Conservation (phyloP, 495 filamentous ascomycete species). For the Penicillium silybi region DNA sequence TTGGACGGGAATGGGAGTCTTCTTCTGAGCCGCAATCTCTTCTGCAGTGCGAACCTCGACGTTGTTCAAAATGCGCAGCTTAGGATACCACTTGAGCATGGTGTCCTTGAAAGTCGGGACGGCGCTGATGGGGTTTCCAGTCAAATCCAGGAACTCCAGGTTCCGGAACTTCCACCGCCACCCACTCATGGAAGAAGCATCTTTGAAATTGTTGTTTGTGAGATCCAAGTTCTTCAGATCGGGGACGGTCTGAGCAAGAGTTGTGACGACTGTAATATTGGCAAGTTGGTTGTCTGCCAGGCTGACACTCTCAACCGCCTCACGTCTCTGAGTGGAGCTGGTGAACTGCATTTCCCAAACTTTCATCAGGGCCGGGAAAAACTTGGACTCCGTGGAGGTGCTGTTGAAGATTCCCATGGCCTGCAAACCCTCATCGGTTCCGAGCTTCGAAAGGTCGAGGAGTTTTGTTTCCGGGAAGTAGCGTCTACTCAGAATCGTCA, state of each 20-base stretch:
- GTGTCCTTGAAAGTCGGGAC: constrained; percentile 61
- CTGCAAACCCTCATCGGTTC: constrained; percentile 60
- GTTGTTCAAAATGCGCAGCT: constrained; percentile 67
- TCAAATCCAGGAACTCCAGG: constrained; percentile 74
- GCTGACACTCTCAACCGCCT: constrained; percentile 71
- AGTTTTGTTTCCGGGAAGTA: constrained; percentile 68
- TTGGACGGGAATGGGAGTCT: constrained; percentile 63
- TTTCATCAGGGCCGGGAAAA: constrained; percentile 85
- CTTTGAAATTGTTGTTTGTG: constrained; percentile 70
- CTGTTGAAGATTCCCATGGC: constrained; percentile 72
- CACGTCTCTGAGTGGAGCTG: constrained; percentile 58
- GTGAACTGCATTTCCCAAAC: constrained; percentile 71
- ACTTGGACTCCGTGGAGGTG: constrained; percentile 69
- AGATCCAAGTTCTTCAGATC: constrained; percentile 81
- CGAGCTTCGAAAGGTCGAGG: constrained; percentile 73
- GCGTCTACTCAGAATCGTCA: constrained; percentile 62
- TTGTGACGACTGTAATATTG: constrained; percentile 63
- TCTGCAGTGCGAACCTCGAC: constrained; percentile 66
- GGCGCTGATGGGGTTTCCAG: constrained; percentile 67
- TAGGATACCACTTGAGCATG: constrained; percentile 78
- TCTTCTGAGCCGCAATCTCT: constrained; percentile 53
- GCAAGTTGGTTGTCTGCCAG: constrained; percentile 72
- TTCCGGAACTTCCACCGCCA: constrained; percentile 77
- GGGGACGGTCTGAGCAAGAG: constrained; percentile 71
- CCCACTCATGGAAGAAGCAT: constrained; percentile 50